Evolutionary conservation across 2,329 filamentous ascomycete genomes (phyloP), one percentile per base, ranked within the genome.

Genomic region (Cadophora gregata): DNA sequence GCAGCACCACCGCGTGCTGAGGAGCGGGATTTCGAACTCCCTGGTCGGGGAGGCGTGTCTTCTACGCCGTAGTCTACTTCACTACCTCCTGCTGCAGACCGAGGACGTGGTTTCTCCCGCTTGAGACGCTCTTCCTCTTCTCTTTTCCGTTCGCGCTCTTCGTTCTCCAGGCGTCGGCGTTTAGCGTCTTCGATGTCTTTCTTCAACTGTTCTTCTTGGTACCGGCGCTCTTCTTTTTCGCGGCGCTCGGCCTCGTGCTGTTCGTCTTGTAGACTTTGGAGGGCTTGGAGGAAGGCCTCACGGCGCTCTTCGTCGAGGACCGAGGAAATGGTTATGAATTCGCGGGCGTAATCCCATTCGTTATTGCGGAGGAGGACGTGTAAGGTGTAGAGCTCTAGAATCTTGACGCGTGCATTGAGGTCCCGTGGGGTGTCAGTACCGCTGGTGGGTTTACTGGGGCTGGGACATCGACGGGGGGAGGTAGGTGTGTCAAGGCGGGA

Each of bases 301-400:
- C 93, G 89, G 53, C 93, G 88, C 80, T 98, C 96, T 62, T 97
- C 95, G 77, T 98, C 95, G 1, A 99, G 85, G 29, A 97, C 88
- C 56, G 95, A 89, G 77, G 90, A 96, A 75, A 93, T 88, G 74
- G 85, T 88, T 75, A 98, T 96, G 78, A 98, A 98, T 73, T 97
- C 92, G 67, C 88, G 87, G 4, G 96, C 93, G 74, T 97, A 97
- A 66, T 97, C 93, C 96, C 96, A 99, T 80, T 98, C 93, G 64
- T 93, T 89, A 73, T 97, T 98, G 62, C 93, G 87, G 5, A 95
- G 89, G n/a, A 99, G 87, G 8, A 98, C 93, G 76, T 99, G 96
- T 4, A 99, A 85, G 0, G 93, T 96, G 78, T 97, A 99, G 9
- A 99, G 85, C 80, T 99, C 96, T 60, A 99, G 87, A 50, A 99